Evolutionary conservation across 768 basidiomycete genomes (phyloP), one percentile per base, ranked within the genome.

Genomic region (Mycena rebaudengoi): DNA sequence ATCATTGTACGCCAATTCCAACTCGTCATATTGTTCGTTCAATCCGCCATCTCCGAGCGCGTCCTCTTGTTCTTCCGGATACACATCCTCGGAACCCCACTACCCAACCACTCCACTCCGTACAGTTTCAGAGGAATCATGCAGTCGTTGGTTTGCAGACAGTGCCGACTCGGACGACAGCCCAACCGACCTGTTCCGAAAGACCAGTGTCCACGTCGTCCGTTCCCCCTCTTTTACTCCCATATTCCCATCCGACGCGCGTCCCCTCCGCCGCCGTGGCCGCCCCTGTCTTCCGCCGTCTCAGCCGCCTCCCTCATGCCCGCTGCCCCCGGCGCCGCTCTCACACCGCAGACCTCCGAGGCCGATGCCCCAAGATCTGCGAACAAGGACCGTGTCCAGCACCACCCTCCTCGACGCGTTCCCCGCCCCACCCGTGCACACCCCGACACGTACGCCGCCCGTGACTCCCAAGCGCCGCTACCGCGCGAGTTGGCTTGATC

Each of bases 361-460:
- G n/a, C n/a, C n/a, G n/a, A n/a, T n/a, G n/a, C n/a, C n/a, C n/a
- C n/a, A n/a, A n/a, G n/a, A n/a, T n/a, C n/a, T n/a, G n/a, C n/a
- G n/a, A n/a, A n/a, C n/a, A n/a, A n/a, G n/a, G n/a, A n/a, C n/a
- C n/a, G n/a, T n/a, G n/a, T n/a, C n/a, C n/a, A n/a, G n/a, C n/a
- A n/a, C n/a, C n/a, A n/a, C 35, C 14, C 32, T 64, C 5, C 55
- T 64, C n/a, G 55, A 64, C 62, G 62, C 49, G 41, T 64, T 64
- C 56, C 62, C 62, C 26, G 48, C 49, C 14, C 62, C 62, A 49
- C 62, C 62, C 14, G 7, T 43, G 41, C 18, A 25, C 53, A 44
- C 44, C 18, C 59, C 58, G 4, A n/a, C n/a, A n/a, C n/a, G n/a
- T n/a, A 14, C 59, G 13, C 40, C 49, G 35, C 46, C 57, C 16